Conservation (phyloP, 306 rosid genomes). For the Quercus wislizeni region DNA sequence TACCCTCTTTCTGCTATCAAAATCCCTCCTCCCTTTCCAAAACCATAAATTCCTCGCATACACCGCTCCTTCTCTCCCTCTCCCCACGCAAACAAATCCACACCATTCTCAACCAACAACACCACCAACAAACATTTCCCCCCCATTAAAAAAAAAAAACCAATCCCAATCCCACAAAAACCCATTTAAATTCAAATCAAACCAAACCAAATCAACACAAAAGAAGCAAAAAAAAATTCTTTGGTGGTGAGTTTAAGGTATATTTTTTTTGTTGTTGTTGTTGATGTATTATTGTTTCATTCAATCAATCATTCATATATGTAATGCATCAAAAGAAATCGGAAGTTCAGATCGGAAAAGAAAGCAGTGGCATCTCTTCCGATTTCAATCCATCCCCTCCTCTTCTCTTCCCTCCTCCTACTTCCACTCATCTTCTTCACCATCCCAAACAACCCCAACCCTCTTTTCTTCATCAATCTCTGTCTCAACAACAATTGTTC, state of each 20-base stretch:
- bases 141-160: background rate
- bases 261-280: too few relatives aligned
- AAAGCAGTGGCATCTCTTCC: constrained; percentile 99
- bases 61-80: constrained; percentile 4
- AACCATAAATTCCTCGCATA: constrained; percentile 10
- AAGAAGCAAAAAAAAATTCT: background rate
- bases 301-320: constrained; percentile 14
- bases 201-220: background rate
- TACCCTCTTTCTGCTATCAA: background rate
- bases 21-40: background rate
- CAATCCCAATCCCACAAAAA: background rate
- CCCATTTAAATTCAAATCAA: background rate
- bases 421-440: constrained; percentile 19
- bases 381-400: constrained; percentile 89
- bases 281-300: too few relatives aligned
- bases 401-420: constrained; percentile 34
- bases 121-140: background rate
- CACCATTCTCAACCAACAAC: too few relatives aligned
- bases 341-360: constrained; percentile 98
- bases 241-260: background rate
- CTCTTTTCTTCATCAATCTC: constrained; percentile 2
- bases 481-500: constrained; percentile 19
- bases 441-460: constrained; percentile 31
- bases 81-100: too few relatives aligned
- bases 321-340: constrained; percentile 99